Evolutionary conservation across 441 rosid species (phyloP), one percentile per base, ranked within the genome.

Genomic region (Gossypium schwendimanii): DNA sequence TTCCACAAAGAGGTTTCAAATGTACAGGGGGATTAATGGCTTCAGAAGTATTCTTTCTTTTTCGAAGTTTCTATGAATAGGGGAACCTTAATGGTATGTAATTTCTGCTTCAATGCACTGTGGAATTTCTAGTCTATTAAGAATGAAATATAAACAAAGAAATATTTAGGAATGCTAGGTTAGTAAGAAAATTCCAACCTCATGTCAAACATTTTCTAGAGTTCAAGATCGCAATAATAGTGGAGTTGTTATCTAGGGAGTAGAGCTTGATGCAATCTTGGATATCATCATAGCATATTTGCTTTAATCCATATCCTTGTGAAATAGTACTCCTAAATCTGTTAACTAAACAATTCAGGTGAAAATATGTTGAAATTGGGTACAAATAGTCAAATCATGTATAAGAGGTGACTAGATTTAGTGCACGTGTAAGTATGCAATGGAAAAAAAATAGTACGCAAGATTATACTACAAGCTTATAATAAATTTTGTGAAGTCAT

Each of bases 31-130:
- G 97, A 74, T 73, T 93, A 75, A 82, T 84, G 92, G 94, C 94
- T 73, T 81, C 57, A 2, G 88, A 89, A 86, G 90, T 90, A 6
- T 75, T 89, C 36, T 82, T 89, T 73, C 91, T 91, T 28, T 78
- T 93, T 57, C 82, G 83, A 78, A 81, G 76, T 78, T 93, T 91
- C 79, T 89, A 91, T 63, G 94, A 91, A 77, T 90, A 85, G 76
- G 96, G 94, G 74, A 93, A 88, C 75, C 94, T 91, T 55, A 87
- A 88, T 70, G 94, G 94, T 91, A 79, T 66, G 80, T 36, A 61
- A 39, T 62, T 75, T 60, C 28, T 69, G 9, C 24, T n/a, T 47
- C 12, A 62, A n/a, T 18, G 65, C 61, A 36, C 18, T 63, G 20
- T 21, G 5, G 4, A 69, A 31, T 23, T 41, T 36, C 7, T 57